phyloP scores from a whole-genome alignment of 495 filamentous ascomycete species.

The Penicillium salamii region DNA sequence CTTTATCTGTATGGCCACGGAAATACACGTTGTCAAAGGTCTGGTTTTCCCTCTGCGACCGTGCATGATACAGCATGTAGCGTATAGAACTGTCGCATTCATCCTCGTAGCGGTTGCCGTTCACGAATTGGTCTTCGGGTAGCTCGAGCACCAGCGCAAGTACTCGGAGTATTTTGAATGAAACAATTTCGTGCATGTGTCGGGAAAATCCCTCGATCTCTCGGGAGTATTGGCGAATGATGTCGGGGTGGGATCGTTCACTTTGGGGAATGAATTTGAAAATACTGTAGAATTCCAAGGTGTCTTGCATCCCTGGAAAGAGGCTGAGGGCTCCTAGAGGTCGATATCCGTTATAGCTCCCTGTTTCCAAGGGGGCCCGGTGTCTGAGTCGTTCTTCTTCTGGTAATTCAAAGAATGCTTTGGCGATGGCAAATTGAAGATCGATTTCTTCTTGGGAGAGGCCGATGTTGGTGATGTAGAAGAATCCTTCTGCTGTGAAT shows the following conservation, averaged over 20 bases:
- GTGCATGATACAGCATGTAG: constrained; percentile 53
- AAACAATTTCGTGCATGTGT: constrained; percentile 46
- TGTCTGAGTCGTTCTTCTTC: constrained; percentile 47
- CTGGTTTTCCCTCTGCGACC: constrained; percentile 41
- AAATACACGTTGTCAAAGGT: constrained; percentile 38
- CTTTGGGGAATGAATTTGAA: constrained; percentile 47
- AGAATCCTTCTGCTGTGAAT: constrained; percentile 34
- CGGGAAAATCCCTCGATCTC: constrained; percentile 51
- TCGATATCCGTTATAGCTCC: constrained; percentile 42
- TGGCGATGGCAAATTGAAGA: constrained; percentile 51
- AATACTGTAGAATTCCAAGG: constrained; percentile 54
- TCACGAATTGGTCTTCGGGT: constrained; percentile 47
- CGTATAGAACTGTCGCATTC: constrained; percentile 46
- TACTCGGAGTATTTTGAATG: constrained; percentile 44
- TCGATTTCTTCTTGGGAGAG: constrained; percentile 48
- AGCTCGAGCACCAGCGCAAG: constrained; percentile 53
- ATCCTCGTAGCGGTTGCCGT: constrained; percentile 49
- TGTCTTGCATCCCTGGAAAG: constrained; percentile 40
- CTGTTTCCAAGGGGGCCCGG: constrained; percentile 38
- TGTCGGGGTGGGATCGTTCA: constrained; percentile 41
- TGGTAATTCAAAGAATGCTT: constrained; percentile 47
- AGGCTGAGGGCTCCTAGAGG: constrained; percentile 24
- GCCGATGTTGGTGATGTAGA: constrained; percentile 51
- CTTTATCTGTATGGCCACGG: constrained; percentile 53
- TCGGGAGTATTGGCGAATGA: constrained; percentile 34